A percentile compares a stretch with the other conserved stretches of the same genome.
Evolutionary conservation across 1,284 basidiomycete species (phyloP).

Genomic region (Apiotrichum gamsii): DNA sequence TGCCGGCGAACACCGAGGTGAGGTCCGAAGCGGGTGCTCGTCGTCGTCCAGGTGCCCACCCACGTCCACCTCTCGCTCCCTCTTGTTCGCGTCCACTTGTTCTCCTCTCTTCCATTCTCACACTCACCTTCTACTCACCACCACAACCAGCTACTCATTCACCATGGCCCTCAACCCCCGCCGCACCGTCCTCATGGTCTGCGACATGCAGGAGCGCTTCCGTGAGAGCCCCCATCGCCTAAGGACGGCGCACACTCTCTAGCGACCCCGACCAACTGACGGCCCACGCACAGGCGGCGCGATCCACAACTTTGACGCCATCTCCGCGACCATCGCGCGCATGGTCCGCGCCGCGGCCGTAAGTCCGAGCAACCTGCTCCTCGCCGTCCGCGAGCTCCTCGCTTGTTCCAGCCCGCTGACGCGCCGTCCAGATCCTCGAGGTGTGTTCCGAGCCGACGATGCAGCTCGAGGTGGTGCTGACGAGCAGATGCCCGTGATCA

Average conservation of each 20-base stretch:
- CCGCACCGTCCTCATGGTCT: conserved; percentile 63
- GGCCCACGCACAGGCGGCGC: conserved; percentile 23
- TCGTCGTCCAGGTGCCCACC: too few species aligned
- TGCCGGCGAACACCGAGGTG: too few species aligned
- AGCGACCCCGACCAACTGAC: too few species aligned
- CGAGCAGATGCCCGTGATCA: conserved; percentile 7
- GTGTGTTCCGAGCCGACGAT: not conserved
- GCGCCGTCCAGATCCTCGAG: conserved; percentile 18
- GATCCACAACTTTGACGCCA: conserved; percentile 64
- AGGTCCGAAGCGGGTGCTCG: too few species aligned
- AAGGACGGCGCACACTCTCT: not conserved
- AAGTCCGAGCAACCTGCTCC: too few species aligned
- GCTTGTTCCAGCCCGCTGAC: too few species aligned
- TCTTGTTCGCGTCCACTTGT: too few species aligned
- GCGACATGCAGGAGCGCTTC: conserved; percentile 72
- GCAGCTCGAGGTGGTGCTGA: not conserved
- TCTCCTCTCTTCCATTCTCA: too few species aligned
- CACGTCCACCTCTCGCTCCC: too few species aligned
- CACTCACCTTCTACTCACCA: not conserved
- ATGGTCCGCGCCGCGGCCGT: conserved; percentile 72
- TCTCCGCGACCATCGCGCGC: conserved; percentile 63
- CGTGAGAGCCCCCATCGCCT: conserved; percentile 50
- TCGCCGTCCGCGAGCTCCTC: too few species aligned
- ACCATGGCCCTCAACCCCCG: conserved; percentile 23
- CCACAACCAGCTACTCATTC: not conserved